Evolutionary conservation across 2,329 filamentous ascomycete species (phyloP).

Genomic region (Lasiodiplodia citricola): DNA sequence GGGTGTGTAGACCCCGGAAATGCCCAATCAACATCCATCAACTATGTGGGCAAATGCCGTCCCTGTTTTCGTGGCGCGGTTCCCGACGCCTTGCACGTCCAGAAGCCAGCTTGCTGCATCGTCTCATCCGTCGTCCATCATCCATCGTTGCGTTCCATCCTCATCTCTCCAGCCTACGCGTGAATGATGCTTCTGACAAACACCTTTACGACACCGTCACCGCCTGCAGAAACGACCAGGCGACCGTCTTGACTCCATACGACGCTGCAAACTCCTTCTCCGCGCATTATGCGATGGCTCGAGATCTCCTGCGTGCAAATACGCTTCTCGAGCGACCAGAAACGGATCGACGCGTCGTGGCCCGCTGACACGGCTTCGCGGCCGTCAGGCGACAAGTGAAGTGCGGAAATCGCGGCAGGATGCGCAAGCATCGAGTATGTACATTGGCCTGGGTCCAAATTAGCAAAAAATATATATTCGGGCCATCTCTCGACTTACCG

Average conservation of each 20-base stretch:
- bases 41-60: conserved; percentile 16
- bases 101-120: conserved; percentile 3
- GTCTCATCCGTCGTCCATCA: conserved; percentile 10
- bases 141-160: conserved; percentile 4
- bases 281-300: conserved; percentile 89
- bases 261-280: conserved; percentile 91
- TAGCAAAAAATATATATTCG: not conserved
- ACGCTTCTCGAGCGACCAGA: conserved; percentile 97
- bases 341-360: conserved; percentile 92
- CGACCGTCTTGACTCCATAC: conserved; percentile 95
- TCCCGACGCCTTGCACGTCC: not conserved
- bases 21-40: conserved; percentile 19
- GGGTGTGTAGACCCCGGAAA: conserved; percentile 6
- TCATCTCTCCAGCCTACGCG: not conserved
- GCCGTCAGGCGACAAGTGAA: conserved; percentile 91
- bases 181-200: conserved; percentile 52
- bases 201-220: conserved; percentile 95
- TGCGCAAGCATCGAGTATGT: conserved; percentile 99
- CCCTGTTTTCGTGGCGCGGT: conserved; percentile 3
- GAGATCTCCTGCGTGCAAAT: conserved; percentile 96
- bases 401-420: conserved; percentile 86
- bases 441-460: conserved; percentile 76
- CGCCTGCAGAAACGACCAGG: conserved; percentile 92
- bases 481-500: conserved; percentile 67
- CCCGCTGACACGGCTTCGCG: conserved; percentile 94